phyloP scores from a whole-genome alignment of 1,284 basidiomycete genomes.

The Trametes hirsuta region DNA sequence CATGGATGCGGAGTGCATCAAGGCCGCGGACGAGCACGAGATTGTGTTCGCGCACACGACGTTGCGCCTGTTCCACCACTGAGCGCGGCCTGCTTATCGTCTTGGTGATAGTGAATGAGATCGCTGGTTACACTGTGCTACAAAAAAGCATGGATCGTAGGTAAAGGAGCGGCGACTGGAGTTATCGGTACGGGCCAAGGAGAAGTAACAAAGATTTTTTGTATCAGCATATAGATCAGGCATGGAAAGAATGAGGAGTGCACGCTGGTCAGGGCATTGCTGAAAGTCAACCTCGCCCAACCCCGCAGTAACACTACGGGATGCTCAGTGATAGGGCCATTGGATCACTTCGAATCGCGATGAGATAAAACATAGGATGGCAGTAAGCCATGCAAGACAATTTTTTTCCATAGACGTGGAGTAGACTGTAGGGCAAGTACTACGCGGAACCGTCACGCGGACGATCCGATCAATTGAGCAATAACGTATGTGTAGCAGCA shows the following conservation, averaged over 20 bases:
- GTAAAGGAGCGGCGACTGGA: too few relatives aligned
- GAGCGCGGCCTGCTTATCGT: slow-evolving; percentile 26
- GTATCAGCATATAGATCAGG: neutral
- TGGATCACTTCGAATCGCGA: too few relatives aligned
- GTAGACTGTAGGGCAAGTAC: neutral
- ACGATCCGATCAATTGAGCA: neutral
- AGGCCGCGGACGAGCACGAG: slow-evolving; percentile 88
- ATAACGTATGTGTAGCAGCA: neutral
- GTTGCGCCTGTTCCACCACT: slow-evolving; percentile 84
- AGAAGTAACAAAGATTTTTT: neutral
- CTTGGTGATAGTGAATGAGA: neutral
- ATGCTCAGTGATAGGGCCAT: too few relatives aligned
- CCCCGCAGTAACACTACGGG: too few relatives aligned
- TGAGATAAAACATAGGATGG: too few relatives aligned
- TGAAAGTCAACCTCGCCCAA: too few relatives aligned
- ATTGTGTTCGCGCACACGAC: slow-evolving; percentile 90
- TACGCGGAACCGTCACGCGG: neutral
- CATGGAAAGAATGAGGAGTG: neutral
- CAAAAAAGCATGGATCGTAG: too few relatives aligned
- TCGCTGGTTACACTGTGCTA: neutral
- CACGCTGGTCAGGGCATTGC: too few relatives aligned
- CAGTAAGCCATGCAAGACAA: too few relatives aligned
- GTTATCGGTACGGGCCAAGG: too few relatives aligned
- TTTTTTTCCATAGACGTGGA: too few relatives aligned
- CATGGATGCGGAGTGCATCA: slow-evolving; percentile 96